Evolutionary conservation across 345 rosid species (phyloP), one percentile per base, ranked within the genome.

Genomic region (Hibiscus tridactylites): DNA sequence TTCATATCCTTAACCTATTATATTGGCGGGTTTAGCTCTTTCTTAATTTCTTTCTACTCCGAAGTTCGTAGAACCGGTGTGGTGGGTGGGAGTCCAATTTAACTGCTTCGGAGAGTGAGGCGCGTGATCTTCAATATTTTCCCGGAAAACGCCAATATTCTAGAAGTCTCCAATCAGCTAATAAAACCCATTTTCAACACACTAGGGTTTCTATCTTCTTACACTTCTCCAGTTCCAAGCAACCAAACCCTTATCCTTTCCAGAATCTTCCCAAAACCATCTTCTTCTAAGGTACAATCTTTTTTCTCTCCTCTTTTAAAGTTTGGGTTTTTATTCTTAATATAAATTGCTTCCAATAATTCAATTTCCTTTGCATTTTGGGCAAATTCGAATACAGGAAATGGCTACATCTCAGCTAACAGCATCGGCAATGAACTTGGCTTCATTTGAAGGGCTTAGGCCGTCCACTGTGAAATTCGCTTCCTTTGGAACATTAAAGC

Each of bases 351-450:
- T 26, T 56, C n/a, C 24, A 47, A 16, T 39, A 44, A 28, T 12
- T 65, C 1, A 46, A 4, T 65, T 65, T 39, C 24, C 12, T 15
- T 65, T 65, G 24, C 12, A 3, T 65, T 65, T 12, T 65, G 69
- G 13, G 26, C 12, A 12, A 61, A 9, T 72, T 72, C 49, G 46
- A 50, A 29, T 61, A 11, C 59, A 74, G 81, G n/a, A 10, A 74
- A 89, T 87, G 94, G 88, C 94, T 52, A 42, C 86, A 3, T 44
- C 83, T 8, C 90, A 84, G 80, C 80, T 89, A 33, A 76, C 88
- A 1, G 73, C 79, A 5, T 77, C 87, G 6, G 82, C 80, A 2
- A 80, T 88, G 70, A 72, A 44, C 66, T 57, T 89, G 53, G 58
- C 87, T 1, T 76, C 83, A 2, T 87, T 89, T 19, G 85, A 87